Evolutionary conservation across 208 protist species (phyloP), one percentile per base, ranked within the genome.

Genomic region (Trypanosoma boissoni): DNA sequence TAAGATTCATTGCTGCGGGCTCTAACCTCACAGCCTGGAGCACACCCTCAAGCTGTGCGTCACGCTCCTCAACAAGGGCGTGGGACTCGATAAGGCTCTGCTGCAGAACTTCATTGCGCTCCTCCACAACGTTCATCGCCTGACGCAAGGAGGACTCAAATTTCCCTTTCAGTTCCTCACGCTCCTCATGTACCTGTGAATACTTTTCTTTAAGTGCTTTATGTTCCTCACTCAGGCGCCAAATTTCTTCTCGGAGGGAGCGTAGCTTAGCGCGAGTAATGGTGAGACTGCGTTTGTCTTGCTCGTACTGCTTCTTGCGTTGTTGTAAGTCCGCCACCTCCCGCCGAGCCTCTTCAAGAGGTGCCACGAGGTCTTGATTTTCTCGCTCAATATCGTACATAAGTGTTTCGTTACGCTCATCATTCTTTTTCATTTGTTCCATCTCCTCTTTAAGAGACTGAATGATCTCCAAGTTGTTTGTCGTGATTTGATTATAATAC

Each of bases 401-500:
- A 26, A 98, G 80, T 41, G 92, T 95, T 73, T 98, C 96, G 60
- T 98, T 98, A 45, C 94, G 77, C 46, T 92, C 84, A 67, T 98
- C 94, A 55, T 97, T 95, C 69, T 95, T 91, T 67, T 96, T 96
- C 97, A 98, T 97, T 16, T 91, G 82, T 48, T 79, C 93, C 50
- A 97, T 93, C 66, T 97, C 88, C 32, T 96, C 94, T 78, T 99
- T 99, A 6, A 99, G 78, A 1, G 90, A 97, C 52, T 97, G 87
- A 67, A 99, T 99, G 24, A 99, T 95, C 37, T 98, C 96, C 12
- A 99, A 59, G 76, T 99, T 99, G 76, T 98, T 98, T 45, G 85
- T 92, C 0, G 97, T 99, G 66, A 99, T 98, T 66, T 96, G 91
- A 62, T 97, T 98, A 82, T 99, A 99, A 87, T 98, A 99, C 3